Percentiles rank a stretch among this genome's conserved stretches.
These are phyloP conservation scores for Gossypium turneri DNA, from an alignment of 345 rosid species.

Conservation along the genomic window DNA sequence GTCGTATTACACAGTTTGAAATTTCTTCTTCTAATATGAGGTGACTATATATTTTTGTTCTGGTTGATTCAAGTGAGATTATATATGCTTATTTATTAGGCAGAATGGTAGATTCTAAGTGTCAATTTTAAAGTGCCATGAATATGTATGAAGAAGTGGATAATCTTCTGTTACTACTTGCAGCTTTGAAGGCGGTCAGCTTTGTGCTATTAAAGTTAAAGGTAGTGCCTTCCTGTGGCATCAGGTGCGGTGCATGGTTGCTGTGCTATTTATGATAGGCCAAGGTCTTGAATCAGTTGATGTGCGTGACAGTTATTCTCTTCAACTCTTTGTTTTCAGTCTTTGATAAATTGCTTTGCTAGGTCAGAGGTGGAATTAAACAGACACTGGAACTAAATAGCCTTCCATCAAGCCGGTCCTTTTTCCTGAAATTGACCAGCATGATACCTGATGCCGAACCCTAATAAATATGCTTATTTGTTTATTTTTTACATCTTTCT, in stretches of 20 bases:
- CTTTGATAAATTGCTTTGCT: constrained; percentile 10
- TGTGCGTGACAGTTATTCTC: constrained; percentile 41
- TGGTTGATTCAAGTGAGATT: background rate
- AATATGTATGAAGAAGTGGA: constrained; percentile 5
- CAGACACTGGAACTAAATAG: background rate
- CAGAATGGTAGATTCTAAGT: background rate
- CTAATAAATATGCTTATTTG: background rate
- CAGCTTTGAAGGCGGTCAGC: constrained; percentile 66
- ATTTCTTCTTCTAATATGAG: constrained; percentile 60
- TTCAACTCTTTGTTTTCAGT: constrained; percentile 13
- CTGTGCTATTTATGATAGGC: constrained; percentile 90
- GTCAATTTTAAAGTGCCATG: background rate
- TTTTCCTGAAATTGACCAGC: background rate
- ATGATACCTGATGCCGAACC: background rate
- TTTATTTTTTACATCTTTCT: background rate
- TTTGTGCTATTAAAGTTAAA: constrained; percentile 58
- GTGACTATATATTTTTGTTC: constrained; percentile 15
- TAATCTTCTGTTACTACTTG: constrained; percentile 5
- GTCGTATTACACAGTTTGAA: constrained; percentile 59
- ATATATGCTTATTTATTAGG: background rate
- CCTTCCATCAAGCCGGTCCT: background rate
- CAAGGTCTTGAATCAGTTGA: constrained; percentile 74
- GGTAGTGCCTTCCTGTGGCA: constrained; percentile 98
- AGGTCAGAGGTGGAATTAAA: background rate
- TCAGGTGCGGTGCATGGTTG: constrained; percentile 89